Base-by-base conservation (phyloP, 768 basidiomycete genomes). In the Boletus huronensis region DNA sequence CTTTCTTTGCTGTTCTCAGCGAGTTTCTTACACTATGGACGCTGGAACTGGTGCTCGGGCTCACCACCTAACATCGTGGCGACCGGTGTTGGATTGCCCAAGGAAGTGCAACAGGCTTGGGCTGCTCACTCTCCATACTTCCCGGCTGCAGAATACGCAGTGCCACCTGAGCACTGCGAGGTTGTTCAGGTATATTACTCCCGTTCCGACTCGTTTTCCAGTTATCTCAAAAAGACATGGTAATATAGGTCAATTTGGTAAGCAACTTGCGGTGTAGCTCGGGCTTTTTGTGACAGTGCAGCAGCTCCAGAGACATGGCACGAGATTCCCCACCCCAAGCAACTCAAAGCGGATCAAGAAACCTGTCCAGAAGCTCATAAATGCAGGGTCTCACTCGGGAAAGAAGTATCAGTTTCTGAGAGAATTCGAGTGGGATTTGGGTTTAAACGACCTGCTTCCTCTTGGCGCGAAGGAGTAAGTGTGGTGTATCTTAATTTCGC, bases 261-360 rank as follows among this genome's bases (percentile, higher is more conserved):
- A n/a, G 70, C 52, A 11, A 19, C 14, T 4, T 17, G 29, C 25
- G 13, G 4, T 6, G 5, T 17, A 17, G 17, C 10, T 16, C 23
- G 17, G 21, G n/a, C 16, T 35, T 34, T 17, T 52, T 21, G 10
- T 55, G 34, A 69, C 53, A 6, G 19, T 11, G 23, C 28, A 32
- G 16, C 28, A 92, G 90, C 73, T 94, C 9, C 86, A 92, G 70
- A 77, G 91, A 11, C 91, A 94, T 63, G 90, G 90, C 3, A 82
- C 88, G 1, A 82, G 91, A 31, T 92, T 77, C 61, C 91, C 91
- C 0, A 92, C 90, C 0, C 59, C 64, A 0, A 74, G 76, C 2
- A 77, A 80, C 13, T 66, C 76, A 1, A 59, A 62, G 10, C 52
- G 57, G 28, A 87, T 88, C 9, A 57, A 68, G 16, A 55, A 64